phyloP scores from a whole-genome alignment of 257 asterid genomes.

The Cinchona pubescens region DNA sequence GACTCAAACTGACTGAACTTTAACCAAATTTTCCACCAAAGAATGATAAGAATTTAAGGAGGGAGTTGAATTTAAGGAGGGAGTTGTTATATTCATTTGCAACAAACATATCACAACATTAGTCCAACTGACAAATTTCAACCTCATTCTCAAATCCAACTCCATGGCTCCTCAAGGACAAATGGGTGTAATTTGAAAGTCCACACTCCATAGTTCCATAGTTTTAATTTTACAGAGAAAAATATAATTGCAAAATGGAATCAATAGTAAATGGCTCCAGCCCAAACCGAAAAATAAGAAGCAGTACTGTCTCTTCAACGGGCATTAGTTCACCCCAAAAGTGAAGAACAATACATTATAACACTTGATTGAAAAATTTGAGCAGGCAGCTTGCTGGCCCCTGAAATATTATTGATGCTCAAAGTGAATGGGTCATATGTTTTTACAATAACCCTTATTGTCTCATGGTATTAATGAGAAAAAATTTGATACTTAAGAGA shows the following conservation, averaged over 20 bases:
- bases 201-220: not conserved
- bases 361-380: not conserved
- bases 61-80: too few relatives aligned
- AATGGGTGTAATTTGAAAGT: not conserved
- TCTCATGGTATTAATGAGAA: not conserved
- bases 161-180: not conserved
- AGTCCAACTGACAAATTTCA: not conserved
- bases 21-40: not conserved
- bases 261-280: not conserved
- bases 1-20: not conserved
- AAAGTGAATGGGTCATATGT: not conserved
- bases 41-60: not conserved
- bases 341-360: not conserved
- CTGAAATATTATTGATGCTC: not conserved
- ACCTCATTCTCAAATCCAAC: not conserved
- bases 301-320: not conserved
- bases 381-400: not conserved
- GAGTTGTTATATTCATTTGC: not conserved
- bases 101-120: not conserved
- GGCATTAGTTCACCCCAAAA: not conserved
- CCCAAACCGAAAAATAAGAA: not conserved
- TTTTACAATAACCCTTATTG: constrained; percentile 2
- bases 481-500: not conserved
- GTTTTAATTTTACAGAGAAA: not conserved
- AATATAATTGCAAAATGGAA: not conserved